Base-by-base conservation (phyloP, 768 basidiomycete species). In the Inosperma sp. region DNA sequence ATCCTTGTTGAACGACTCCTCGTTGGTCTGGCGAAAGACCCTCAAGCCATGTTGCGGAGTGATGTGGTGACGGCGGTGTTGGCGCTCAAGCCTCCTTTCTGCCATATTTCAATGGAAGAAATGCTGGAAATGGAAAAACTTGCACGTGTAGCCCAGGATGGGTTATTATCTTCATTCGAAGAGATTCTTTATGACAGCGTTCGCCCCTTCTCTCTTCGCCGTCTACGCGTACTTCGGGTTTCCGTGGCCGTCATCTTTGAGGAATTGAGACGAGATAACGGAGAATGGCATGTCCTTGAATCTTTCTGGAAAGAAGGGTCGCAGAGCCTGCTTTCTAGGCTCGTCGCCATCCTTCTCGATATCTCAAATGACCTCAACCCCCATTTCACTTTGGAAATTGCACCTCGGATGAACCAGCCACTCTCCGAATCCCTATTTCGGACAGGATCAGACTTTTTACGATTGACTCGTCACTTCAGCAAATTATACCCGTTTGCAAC, bases 1-100 rank as follows among this genome's bases (percentile, higher is more conserved):
- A 75, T 83, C 26, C 73, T 86, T 34, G 84, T 83, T 0, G 88
- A 91, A 67, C 78, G 82, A 29, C 75, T 89, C 22, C 71, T 90
- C 2, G 67, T 75, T 30, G 76, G 80, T 34, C 75, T 89, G 22
- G 74, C 80, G 0, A 74, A 76, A 37, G 76, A 83, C 35, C 86
- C 88, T 6, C 72, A 64, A 12, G 76, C 81, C 14, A 72, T 87
- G 55, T 72, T 88, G 7, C 76, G 73, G 22, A 72, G 72, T 1
- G 80, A 85, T 56, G 68, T 91, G 22, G 68, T 79, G 34, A 75
- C 77, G 40, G 79, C 80, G 33, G 71, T 88, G 14, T 71, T 81
- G n/a, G 68, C 75, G 8, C 76, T 87, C 48, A 68, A 74, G 40
- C 75, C 75, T 5, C 82, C 83, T 1, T 72, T 85, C 23, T 78